Percentiles rank a stretch among this genome's conserved stretches.
These are phyloP conservation scores for Phaeosphaeriaceae sp. DNA, from an alignment of 2,329 filamentous ascomycete genomes.

Conservation along the genomic window DNA sequence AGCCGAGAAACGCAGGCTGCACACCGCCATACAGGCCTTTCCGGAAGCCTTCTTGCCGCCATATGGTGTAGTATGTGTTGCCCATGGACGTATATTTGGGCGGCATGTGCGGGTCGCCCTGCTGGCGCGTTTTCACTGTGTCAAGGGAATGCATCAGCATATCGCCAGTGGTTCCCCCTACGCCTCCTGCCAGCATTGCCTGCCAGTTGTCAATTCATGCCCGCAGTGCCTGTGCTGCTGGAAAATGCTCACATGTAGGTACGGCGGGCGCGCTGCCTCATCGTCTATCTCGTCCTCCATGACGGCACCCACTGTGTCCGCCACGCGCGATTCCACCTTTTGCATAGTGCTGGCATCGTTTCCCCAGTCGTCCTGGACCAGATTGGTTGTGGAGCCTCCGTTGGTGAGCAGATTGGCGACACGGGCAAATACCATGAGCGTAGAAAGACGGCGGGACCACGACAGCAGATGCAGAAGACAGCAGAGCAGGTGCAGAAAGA, in stretches of 20 bases:
- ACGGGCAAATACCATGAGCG: slow-evolving; percentile 59
- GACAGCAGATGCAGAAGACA: slow-evolving; percentile 1
- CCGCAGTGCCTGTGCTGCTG: slow-evolving; percentile 6
- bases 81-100: slow-evolving; percentile 92
- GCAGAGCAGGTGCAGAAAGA: slow-evolving; percentile 8
- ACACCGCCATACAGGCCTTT: slow-evolving; percentile 94
- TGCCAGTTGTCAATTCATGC: slow-evolving; percentile 51
- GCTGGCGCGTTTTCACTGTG: slow-evolving; percentile 97
- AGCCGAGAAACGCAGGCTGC: slow-evolving; percentile 86
- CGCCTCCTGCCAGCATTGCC: slow-evolving; percentile 94
- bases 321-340: slow-evolving; percentile 27
- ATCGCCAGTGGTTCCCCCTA: slow-evolving; percentile 92
- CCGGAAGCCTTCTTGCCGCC: slow-evolving; percentile 86
- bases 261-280: slow-evolving; percentile 57
- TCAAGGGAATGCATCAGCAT: slow-evolving; percentile 99
- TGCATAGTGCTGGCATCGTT: slow-evolving; percentile 31
- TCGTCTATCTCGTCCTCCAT: slow-evolving; percentile 44
- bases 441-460: slow-evolving; percentile 1
- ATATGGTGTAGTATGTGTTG: slow-evolving; percentile 90
- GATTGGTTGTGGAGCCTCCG: slow-evolving; percentile 38
- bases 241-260: slow-evolving; percentile 53
- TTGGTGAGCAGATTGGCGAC: slow-evolving; percentile 57
- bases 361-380: slow-evolving; percentile 49
- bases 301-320: slow-evolving; percentile 23
- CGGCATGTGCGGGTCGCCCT: slow-evolving; percentile 92